Percentiles rank a stretch among this genome's conserved stretches.
phyloP scores from a whole-genome alignment of 805 yeast species.

The Candida suzukii region DNA sequence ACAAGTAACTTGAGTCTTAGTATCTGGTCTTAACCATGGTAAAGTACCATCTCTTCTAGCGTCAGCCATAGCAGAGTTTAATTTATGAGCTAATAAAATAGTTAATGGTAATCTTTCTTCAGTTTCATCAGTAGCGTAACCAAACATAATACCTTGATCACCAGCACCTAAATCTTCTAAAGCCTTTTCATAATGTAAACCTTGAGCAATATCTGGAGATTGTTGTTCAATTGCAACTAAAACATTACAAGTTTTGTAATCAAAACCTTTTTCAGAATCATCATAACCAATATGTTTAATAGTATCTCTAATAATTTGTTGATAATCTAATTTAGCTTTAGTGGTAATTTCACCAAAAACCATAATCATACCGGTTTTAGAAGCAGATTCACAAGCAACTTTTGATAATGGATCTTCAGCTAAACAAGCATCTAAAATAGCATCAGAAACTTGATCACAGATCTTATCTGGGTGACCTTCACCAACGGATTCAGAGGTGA shows the following conservation, averaged over 20 bases:
- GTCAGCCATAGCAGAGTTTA: slow-evolving; percentile 92
- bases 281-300: slow-evolving; percentile 98
- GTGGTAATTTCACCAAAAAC: slow-evolving; percentile 99
- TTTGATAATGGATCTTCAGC: slow-evolving; percentile 94
- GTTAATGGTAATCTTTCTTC: slow-evolving; percentile 97
- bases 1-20: slow-evolving; percentile 98
- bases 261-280: slow-evolving; percentile 92
- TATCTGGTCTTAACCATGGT: slow-evolving; percentile 98
- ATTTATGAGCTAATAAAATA: slow-evolving; percentile 86
- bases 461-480: slow-evolving; percentile 94
- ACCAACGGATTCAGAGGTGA: slow-evolving; percentile 87
- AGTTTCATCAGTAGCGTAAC: slow-evolving; percentile 98
- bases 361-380: slow-evolving; percentile 99
- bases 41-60: slow-evolving; percentile 96
- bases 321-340: slow-evolving; percentile 91
- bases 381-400: slow-evolving; percentile 99
- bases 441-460: slow-evolving; percentile 99
- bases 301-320: slow-evolving; percentile 96
- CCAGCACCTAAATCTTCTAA: slow-evolving; percentile 99
- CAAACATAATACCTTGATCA: slow-evolving; percentile 99
- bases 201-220: slow-evolving; percentile 98
- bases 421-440: slow-evolving; percentile 95
- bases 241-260: slow-evolving; percentile 98
- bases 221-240: slow-evolving; percentile 99
- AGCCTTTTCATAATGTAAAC: slow-evolving; percentile 93